Base-by-base conservation (phyloP, 352 stramenopile genomes). In the Phytophthora citrophthora region DNA sequence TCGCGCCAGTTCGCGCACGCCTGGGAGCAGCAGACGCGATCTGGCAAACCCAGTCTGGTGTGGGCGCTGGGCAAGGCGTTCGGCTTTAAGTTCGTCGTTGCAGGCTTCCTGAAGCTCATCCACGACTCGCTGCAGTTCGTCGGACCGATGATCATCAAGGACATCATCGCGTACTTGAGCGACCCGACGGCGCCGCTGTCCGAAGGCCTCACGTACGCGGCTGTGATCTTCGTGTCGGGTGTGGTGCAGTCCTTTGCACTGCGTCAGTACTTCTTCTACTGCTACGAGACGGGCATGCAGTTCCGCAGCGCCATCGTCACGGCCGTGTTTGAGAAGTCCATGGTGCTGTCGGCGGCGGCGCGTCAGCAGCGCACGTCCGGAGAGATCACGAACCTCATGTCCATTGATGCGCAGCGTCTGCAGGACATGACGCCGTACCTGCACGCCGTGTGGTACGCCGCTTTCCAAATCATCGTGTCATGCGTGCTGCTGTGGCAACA, bases 321-420 rank as follows among this genome's bases (percentile, higher is more conserved):
- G 53, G 76, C 83, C 13, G 85, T 95, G 53, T 95, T 86, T 84
- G 53, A 84, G 72, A 84, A 93, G 74, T 76, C 91, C 78, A 56
- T 98, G 86, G 93, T 86, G 75, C 84, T 79, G 44, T 98, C 64
- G 50, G 89, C 64, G 23, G 91, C 64, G 53, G 83, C 68, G 60
- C 91, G 58, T 44, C 85, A 85, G 86, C 80, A 91, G 60, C 83
- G 79, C 53, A 96, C 82, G 29, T 86, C 93, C 20, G 96, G 96
- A 49, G 93, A 99, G 80, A 98, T 99, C 66, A 97, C 94, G 11
- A 99, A 99, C 70, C 88, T 99, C 31, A 98, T 99, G 83, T 97
- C 93, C 7, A 98, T 99, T 70, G 97, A 99, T 76, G 95, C 95
- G 10, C 87, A 98, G 76, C 85, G 94, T 11, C 79, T 99, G 43